phyloP scores from a whole-genome alignment of 352 stramenopile species.

The Sclerospora graminicola region DNA sequence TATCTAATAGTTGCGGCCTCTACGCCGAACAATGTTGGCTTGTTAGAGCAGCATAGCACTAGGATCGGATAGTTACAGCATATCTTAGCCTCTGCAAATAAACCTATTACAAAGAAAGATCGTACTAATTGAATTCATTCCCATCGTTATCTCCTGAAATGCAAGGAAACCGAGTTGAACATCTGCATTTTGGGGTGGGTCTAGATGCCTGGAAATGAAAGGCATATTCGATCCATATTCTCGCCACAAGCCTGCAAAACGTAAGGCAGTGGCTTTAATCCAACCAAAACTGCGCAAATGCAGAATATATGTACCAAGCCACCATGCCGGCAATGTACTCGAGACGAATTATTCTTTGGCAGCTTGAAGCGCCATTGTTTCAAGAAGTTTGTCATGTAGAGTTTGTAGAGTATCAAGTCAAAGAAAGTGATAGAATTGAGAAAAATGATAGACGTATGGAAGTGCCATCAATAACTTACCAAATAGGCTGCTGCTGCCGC shows the following conservation, averaged over 20 bases:
- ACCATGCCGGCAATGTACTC: constrained; percentile 52
- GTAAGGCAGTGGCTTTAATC: neutral
- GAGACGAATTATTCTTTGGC: constrained; percentile 45
- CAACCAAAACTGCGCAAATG: neutral
- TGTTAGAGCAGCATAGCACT: constrained; percentile 46
- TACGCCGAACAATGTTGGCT: constrained; percentile 84
- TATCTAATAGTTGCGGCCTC: constrained; percentile 78
- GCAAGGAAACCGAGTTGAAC: constrained; percentile 75
- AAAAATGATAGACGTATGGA: neutral
- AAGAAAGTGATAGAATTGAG: neutral
- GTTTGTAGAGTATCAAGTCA: constrained; percentile 40
- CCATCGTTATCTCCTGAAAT: constrained; percentile 76
- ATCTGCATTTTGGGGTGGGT: constrained; percentile 52
- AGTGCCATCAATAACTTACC: constrained; percentile 21
- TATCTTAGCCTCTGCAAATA: neutral
- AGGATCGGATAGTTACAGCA: constrained; percentile 29
- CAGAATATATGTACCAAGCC: constrained; percentile 30
- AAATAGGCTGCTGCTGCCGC: constrained; percentile 21
- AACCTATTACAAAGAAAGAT: neutral
- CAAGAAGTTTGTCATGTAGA: constrained; percentile 45
- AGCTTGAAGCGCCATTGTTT: constrained; percentile 25
- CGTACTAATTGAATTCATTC: constrained; percentile 28
- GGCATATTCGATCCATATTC: constrained; percentile 42
- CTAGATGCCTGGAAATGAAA: constrained; percentile 55
- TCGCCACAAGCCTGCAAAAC: constrained; percentile 38